Conservation (phyloP, 2,329 filamentous ascomycete species). For the Teratosphaeriaceae sp. region DNA sequence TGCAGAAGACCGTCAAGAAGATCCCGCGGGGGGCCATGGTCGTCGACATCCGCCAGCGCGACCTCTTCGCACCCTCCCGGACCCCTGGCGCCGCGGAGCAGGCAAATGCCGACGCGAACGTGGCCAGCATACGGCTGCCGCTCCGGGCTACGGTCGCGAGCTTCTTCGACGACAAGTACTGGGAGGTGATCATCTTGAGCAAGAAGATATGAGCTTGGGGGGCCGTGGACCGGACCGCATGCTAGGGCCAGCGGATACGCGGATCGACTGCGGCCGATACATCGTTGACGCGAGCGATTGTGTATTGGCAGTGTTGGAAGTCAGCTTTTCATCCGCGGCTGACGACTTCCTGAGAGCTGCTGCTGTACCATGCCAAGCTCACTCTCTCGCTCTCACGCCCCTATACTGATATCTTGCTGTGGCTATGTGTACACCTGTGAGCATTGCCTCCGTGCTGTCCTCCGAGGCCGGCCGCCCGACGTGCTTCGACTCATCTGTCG, state of each 20-base stretch:
- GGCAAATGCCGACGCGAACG: constrained; percentile 15
- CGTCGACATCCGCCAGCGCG: constrained; percentile 17
- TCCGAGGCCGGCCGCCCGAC: not conserved
- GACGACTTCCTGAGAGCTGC: too few relatives aligned
- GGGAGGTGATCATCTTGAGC: constrained; percentile 16
- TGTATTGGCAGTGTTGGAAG: too few relatives aligned
- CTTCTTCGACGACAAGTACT: constrained; percentile 7
- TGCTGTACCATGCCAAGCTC: not conserved
- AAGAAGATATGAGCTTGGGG: constrained; percentile 8
- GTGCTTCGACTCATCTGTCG: not conserved
- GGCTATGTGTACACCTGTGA: not conserved
- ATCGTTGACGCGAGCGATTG: not conserved
- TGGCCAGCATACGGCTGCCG: constrained; percentile 16
- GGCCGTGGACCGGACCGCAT: not conserved
- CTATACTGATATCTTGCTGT: too few relatives aligned
- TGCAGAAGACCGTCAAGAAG: too few relatives aligned
- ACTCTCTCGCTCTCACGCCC: too few relatives aligned
- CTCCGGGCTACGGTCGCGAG: constrained; percentile 10
- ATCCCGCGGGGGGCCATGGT: constrained; percentile 9
- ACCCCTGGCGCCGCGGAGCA: constrained; percentile 1
- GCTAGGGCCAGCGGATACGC: not conserved
- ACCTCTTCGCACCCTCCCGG: constrained; percentile 12
- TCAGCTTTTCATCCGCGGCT: too few relatives aligned
- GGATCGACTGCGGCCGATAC: not conserved
- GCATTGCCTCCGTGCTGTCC: not conserved